Conservation (phyloP, 306 rosid species). For the Mucuna pruriens region DNA sequence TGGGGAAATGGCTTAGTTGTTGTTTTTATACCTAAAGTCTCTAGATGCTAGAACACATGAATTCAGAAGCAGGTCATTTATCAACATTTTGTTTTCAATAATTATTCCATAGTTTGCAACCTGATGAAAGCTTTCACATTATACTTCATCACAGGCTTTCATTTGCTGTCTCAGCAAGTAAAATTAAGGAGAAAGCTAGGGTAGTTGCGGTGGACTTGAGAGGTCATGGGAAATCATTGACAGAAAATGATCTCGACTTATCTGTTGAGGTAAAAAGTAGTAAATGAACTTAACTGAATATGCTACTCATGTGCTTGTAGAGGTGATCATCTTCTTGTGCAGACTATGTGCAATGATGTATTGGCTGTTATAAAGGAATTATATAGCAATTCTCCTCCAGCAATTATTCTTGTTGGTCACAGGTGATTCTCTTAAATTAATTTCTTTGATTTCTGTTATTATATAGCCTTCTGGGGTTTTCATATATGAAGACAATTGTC, state of each 20-base stretch:
- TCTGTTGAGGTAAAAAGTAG: conserved; percentile 70
- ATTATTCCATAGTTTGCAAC: conserved; percentile 22
- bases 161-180: conserved; percentile 74
- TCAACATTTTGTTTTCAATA: conserved; percentile 8
- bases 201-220: conserved; percentile 93
- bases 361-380: conserved; percentile 75
- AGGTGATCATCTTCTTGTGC: conserved; percentile 44
- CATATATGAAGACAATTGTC: conserved; percentile 4
- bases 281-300: conserved; percentile 9
- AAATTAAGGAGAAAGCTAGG: conserved; percentile 83
- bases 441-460: conserved; percentile 28
- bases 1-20: not conserved
- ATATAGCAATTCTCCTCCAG: conserved; percentile 82
- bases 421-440: conserved; percentile 55
- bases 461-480: not conserved
- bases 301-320: conserved; percentile 34
- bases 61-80: not conserved
- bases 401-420: conserved; percentile 87
- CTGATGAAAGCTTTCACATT: conserved; percentile 34
- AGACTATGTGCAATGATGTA: conserved; percentile 96
- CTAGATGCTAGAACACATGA: not conserved
- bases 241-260: conserved; percentile 83
- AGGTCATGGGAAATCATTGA: conserved; percentile 88
- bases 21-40: conserved; percentile 1
- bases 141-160: conserved; percentile 70